phyloP scores from a whole-genome alignment of 257 asterid species.

The Fraxinus excelsior region DNA sequence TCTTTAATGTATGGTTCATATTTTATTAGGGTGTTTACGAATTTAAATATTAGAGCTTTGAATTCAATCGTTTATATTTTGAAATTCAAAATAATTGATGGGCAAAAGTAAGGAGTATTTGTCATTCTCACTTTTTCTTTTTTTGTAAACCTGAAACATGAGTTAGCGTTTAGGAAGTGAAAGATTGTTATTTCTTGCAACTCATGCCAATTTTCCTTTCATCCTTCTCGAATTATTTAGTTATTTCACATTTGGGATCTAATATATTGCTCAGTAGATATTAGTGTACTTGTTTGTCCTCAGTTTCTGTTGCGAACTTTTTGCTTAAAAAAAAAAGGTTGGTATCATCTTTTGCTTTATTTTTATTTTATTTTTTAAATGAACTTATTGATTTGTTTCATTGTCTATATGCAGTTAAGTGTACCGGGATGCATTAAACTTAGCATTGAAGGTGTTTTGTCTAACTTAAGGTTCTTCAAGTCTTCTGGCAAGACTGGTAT shows the following conservation, averaged over 20 bases:
- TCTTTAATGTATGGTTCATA: constrained; percentile 1
- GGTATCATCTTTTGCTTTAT: not conserved
- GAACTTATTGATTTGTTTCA: not conserved
- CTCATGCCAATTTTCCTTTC: not conserved
- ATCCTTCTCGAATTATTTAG: not conserved
- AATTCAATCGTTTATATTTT: not conserved
- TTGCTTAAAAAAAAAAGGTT: too few relatives aligned
- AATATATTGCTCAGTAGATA: not conserved
- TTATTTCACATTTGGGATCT: constrained; percentile 3
- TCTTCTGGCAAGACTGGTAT: constrained; percentile 57
- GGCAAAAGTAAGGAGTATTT: not conserved
- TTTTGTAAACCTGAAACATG: not conserved
- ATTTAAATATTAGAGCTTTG: not conserved
- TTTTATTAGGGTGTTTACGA: not conserved
- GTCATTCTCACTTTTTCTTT: not conserved
- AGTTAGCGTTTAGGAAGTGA: not conserved
- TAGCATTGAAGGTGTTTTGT: constrained; percentile 40
- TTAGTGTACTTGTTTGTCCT: not conserved
- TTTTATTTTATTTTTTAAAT: not conserved
- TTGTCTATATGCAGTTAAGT: constrained; percentile 55
- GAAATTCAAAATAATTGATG: not conserved
- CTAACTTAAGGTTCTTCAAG: constrained; percentile 51
- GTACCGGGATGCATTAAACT: constrained; percentile 61
- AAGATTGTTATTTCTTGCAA: not conserved
- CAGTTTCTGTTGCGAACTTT: not conserved